phyloP scores from a whole-genome alignment of 768 basidiomycete genomes.

The Tylopilus subfusipes region DNA sequence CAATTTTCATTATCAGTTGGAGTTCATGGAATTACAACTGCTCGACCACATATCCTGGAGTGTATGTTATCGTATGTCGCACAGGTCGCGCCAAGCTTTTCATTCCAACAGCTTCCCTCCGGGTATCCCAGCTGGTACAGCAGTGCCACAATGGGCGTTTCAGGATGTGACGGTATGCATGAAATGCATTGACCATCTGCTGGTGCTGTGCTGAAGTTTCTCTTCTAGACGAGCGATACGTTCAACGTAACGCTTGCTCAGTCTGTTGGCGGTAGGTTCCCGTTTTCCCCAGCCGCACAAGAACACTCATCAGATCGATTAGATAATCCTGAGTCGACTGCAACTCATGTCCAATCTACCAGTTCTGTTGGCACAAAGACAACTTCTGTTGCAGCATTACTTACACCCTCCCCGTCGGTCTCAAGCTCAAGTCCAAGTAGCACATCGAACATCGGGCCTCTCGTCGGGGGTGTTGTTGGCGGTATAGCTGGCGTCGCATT shows the following conservation, averaged over 20 bases:
- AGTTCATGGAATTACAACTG: constrained; percentile 48
- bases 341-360: constrained; percentile 27
- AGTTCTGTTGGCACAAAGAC: too few relatives aligned
- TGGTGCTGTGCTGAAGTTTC: constrained; percentile 4
- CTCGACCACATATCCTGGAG: constrained; percentile 30
- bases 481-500: constrained; percentile 29
- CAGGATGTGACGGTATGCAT: constrained; percentile 45
- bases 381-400: too few relatives aligned
- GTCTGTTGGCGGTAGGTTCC: background rate
- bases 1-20: constrained; percentile 39
- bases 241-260: background rate
- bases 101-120: constrained; percentile 37
- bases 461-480: background rate
- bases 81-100: background rate
- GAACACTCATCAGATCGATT: background rate
- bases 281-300: too few relatives aligned
- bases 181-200: background rate
- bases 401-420: background rate
- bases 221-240: constrained; percentile 19
- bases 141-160: constrained; percentile 62
- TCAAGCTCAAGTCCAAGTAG: background rate
- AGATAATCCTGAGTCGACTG: background rate
- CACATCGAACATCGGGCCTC: background rate
- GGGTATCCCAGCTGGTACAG: constrained; percentile 44
- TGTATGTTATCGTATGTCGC: constrained; percentile 13